Percentiles rank a stretch among this genome's conserved stretches.
Conservation (phyloP, 2,329 filamentous ascomycete species). For the Fusarium zealandicum region DNA sequence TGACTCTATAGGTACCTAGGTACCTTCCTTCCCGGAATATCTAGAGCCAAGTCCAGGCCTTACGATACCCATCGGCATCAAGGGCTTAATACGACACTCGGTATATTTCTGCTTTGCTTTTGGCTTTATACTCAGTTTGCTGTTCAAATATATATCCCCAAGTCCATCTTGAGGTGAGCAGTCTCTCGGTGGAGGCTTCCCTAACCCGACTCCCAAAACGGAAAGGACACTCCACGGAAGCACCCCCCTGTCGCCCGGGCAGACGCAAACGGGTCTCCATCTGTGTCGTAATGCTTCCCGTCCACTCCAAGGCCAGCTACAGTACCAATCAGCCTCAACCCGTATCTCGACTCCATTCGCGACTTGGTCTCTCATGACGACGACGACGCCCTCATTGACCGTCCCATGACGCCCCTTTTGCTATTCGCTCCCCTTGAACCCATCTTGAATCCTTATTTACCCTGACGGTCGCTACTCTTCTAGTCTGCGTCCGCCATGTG, state of each 20-base stretch:
- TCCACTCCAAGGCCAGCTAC: conserved; percentile 25
- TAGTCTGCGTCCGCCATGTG: conserved; percentile 77
- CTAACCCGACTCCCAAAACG: conserved; percentile 6
- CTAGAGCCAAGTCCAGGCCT: too few relatives aligned
- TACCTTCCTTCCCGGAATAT: too few relatives aligned
- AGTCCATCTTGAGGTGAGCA: conserved; percentile 4
- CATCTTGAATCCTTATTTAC: conserved; percentile 20
- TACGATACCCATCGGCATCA: too few relatives aligned
- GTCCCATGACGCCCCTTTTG: conserved; percentile 37
- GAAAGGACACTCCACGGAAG: conserved; percentile 16
- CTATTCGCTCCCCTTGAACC: conserved; percentile 17
- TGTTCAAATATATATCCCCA: too few relatives aligned
- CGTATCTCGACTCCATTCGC: conserved; percentile 33
- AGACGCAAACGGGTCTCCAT: conserved; percentile 15
- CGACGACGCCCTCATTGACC: conserved; percentile 30
- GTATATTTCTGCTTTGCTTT: too few relatives aligned
- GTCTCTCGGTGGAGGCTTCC: conserved; percentile 9
- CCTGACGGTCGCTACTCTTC: conserved; percentile 40
- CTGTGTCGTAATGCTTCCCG: conserved; percentile 35
- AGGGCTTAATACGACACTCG: too few relatives aligned
- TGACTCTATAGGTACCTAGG: too few relatives aligned
- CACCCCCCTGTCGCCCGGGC: conserved; percentile 21
- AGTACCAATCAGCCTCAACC: conserved; percentile 28
- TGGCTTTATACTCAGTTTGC: too few relatives aligned
- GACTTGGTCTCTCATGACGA: conserved; percentile 38